phyloP scores from a whole-genome alignment of 345 rosid genomes.

The Firmiana major region DNA sequence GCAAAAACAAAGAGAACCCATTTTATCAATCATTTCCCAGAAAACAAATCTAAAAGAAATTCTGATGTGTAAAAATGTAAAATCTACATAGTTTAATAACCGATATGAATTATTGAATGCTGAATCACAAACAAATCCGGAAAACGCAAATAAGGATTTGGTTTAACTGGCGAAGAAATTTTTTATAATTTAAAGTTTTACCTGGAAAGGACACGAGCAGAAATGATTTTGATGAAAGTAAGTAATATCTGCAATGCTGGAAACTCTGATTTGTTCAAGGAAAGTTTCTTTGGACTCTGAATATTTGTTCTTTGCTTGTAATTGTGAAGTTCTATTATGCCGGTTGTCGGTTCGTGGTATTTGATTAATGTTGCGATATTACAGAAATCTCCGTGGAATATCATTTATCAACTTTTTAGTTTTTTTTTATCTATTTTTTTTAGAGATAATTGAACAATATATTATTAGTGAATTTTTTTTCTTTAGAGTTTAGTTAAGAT shows the following conservation, averaged over 20 bases:
- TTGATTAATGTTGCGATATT: too few species aligned
- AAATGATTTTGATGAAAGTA: neutral
- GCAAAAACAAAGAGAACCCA: neutral
- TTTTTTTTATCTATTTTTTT: too few species aligned
- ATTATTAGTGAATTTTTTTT: too few species aligned
- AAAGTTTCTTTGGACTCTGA: neutral
- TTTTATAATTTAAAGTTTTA: neutral
- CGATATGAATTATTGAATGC: neutral
- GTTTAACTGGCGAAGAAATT: neutral
- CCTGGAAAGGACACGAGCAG: neutral
- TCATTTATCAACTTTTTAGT: too few species aligned
- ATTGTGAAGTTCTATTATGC: neutral
- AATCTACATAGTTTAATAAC: neutral
- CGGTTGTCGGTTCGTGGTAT: too few species aligned
- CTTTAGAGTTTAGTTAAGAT: too few species aligned
- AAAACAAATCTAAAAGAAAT: neutral
- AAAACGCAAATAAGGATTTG: neutral
- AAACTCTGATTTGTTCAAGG: neutral
- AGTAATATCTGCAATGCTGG: neutral
- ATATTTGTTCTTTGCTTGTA: neutral
- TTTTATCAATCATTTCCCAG: neutral
- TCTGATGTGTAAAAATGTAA: neutral
- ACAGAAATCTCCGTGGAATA: too few species aligned
- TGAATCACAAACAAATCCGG: neutral
- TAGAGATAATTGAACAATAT: too few species aligned